phyloP scores from a whole-genome alignment of 441 rosid species.

The Kokia cookei region DNA sequence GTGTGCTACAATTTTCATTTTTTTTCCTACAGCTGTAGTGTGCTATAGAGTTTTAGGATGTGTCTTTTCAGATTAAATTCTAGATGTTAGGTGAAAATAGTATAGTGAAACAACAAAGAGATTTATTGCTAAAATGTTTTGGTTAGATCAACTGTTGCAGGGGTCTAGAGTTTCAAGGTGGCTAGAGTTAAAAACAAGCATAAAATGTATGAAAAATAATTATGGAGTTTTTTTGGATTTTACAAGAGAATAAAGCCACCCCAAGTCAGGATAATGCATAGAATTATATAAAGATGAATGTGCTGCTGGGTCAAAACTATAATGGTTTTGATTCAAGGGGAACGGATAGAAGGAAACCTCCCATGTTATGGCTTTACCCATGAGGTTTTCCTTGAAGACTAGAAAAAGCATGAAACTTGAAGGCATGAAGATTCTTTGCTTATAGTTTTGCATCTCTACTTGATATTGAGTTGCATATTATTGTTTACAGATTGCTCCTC shows the following conservation, averaged over 20 bases:
- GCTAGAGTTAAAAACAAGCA: not conserved
- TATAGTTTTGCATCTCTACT: not conserved
- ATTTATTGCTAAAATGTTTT: not conserved
- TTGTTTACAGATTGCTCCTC: not conserved
- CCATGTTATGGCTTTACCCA: not conserved
- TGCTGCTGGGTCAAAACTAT: not conserved
- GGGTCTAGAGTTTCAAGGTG: not conserved
- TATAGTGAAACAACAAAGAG: not conserved
- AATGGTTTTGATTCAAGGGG: not conserved
- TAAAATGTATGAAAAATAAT: not conserved
- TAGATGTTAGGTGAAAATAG: not conserved
- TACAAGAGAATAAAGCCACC: not conserved
- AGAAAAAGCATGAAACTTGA: not conserved
- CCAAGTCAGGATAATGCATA: not conserved
- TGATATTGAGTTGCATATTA: not conserved
- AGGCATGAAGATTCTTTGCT: not conserved
- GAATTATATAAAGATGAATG: not conserved
- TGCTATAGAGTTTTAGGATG: not conserved
- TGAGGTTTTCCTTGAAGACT: not conserved
- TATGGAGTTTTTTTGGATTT: not conserved
- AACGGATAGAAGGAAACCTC: not conserved
- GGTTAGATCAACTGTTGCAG: not conserved
- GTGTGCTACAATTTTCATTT: not conserved
- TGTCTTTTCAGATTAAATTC: not conserved
- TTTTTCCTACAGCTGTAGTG: not conserved